Percentiles rank a stretch among this genome's conserved stretches.
These are phyloP conservation scores for Trichoderma brevicompactum DNA, from an alignment of 2,329 filamentous ascomycete species.

Conservation along the genomic window DNA sequence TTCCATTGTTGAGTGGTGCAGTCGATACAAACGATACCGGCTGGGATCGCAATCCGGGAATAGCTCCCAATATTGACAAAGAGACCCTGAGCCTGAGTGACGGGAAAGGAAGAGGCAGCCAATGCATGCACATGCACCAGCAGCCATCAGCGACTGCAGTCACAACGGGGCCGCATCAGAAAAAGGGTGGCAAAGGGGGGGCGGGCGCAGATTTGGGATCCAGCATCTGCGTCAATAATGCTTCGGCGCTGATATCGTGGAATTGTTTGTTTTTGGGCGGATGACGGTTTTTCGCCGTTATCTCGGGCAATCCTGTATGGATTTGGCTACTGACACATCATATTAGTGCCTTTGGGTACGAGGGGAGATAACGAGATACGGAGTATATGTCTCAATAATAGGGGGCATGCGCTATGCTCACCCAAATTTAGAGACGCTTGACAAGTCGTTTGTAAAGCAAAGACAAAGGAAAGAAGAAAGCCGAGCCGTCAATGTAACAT, in stretches of 20 bases:
- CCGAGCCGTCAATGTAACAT: background rate
- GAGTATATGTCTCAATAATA: background rate
- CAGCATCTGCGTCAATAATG: background rate
- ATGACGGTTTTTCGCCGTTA: slow-evolving; percentile 25
- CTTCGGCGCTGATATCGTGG: slow-evolving; percentile 7
- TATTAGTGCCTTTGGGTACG: slow-evolving; percentile 11
- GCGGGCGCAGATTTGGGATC: background rate
- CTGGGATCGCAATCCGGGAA: too few relatives aligned
- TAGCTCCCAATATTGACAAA: background rate
- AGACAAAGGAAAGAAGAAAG: background rate
- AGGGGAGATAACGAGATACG: slow-evolving; percentile 2
- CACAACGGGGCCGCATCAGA: background rate
- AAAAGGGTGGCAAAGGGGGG: slow-evolving; percentile 5
- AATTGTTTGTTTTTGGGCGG: background rate
- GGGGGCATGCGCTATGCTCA: slow-evolving; percentile 2
- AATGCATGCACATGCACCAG: background rate
- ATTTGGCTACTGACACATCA: slow-evolving; percentile 20
- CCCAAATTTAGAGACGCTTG: background rate
- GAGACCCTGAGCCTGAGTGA: background rate
- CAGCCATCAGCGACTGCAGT: background rate
- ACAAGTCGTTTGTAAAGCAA: background rate
- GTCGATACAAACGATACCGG: too few relatives aligned
- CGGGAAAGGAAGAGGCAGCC: slow-evolving; percentile 14
- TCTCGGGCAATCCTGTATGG: slow-evolving; percentile 16
- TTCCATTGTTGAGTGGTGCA: too few relatives aligned